Percentiles rank a stretch among this genome's conserved stretches.
phyloP scores from a whole-genome alignment of 192 early-diverging fungal species.

The Phlyctochytrium arcticum region DNA sequence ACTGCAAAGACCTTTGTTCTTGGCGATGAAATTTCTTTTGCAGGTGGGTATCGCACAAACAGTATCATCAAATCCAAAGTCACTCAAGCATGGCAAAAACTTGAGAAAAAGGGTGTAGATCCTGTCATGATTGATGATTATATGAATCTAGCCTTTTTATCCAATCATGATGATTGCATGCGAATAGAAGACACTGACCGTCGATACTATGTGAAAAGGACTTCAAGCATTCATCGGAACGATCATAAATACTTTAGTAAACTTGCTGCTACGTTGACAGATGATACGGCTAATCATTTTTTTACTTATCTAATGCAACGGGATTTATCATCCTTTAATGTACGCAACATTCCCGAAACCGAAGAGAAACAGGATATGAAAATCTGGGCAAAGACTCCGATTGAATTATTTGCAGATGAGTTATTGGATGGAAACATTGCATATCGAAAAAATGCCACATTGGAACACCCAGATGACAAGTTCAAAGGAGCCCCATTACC shows the following conservation, averaged over 20 bases:
- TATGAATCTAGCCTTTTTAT: background rate
- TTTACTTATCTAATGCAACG: constrained; percentile 14
- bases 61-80: constrained; percentile 1
- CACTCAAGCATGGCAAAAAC: background rate
- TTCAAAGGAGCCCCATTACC: background rate
- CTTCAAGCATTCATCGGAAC: background rate
- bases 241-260: constrained; percentile 7
- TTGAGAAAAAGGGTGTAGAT: constrained; percentile 13
- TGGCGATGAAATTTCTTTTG: constrained; percentile 7
- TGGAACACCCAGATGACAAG: background rate
- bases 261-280: background rate
- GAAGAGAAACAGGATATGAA: constrained; percentile 11
- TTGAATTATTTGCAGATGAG: constrained; percentile 14
- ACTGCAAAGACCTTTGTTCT: background rate
- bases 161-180: constrained; percentile 11
- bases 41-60: constrained; percentile 8
- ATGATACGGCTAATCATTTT: constrained; percentile 13
- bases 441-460: background rate
- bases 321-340: constrained; percentile 10
- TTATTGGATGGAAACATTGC: background rate
- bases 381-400: background rate
- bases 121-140: background rate
- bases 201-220: constrained; percentile 5
- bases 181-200: constrained; percentile 11
- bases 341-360: constrained; percentile 9